These are phyloP conservation scores for Rhizopus stolonifer DNA, from an alignment of 371 early-diverging fungal genomes.

Conservation along the genomic window DNA sequence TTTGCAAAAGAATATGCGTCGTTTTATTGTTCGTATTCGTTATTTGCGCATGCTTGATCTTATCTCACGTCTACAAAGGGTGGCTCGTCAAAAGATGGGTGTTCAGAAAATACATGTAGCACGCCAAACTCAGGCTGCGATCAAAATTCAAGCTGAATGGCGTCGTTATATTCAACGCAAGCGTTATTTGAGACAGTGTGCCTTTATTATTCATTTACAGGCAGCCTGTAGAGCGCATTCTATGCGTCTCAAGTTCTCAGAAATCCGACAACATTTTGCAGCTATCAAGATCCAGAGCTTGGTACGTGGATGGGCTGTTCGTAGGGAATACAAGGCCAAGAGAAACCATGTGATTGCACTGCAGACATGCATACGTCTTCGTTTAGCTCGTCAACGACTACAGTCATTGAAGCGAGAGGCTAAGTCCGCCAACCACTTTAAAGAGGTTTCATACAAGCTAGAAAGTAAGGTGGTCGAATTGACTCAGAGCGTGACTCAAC, in stretches of 20 bases:
- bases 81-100: conserved; percentile 69
- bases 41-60: conserved; percentile 65
- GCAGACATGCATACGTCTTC: conserved; percentile 84
- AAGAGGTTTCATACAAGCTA: conserved; percentile 88
- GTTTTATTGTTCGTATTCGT: conserved; percentile 69
- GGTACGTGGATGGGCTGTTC: conserved; percentile 63
- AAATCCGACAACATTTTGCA: conserved; percentile 61
- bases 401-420: conserved; percentile 75
- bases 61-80: conserved; percentile 58
- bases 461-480: conserved; percentile 96
- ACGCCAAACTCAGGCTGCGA: conserved; percentile 73
- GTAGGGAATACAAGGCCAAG: conserved; percentile 54
- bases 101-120: conserved; percentile 48
- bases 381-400: conserved; percentile 64
- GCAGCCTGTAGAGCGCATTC: conserved; percentile 54
- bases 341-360: conserved; percentile 61
- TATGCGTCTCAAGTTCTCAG: conserved; percentile 54
- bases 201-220: conserved; percentile 42
- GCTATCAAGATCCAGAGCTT: conserved; percentile 78
- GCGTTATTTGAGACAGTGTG: conserved; percentile 36
- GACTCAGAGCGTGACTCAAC: conserved; percentile 77
- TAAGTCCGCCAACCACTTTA: conserved; percentile 86
- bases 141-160: conserved; percentile 70
- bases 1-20: conserved; percentile 89
- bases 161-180: conserved; percentile 71